Evolutionary conservation across 2,329 filamentous ascomycete species (phyloP).

Genomic region (Epichloe sibirici): DNA sequence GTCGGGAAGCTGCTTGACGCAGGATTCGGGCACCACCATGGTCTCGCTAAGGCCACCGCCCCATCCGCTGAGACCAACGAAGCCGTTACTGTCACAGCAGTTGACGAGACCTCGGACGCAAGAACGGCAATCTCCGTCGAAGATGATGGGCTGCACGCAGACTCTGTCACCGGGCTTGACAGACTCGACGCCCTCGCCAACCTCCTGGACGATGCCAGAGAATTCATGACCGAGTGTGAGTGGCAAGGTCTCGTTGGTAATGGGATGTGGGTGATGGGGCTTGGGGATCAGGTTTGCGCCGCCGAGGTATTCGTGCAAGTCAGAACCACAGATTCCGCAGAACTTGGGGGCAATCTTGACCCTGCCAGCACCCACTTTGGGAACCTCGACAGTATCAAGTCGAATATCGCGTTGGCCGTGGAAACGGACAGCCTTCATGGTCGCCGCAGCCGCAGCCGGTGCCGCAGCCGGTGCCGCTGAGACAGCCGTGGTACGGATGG

Average conservation of each 20-base stretch:
- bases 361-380: constrained; percentile 30
- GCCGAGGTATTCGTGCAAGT: constrained; percentile 20
- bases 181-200: constrained; percentile 36
- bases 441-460: not conserved
- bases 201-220: constrained; percentile 43
- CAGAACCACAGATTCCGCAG: constrained; percentile 39
- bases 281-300: constrained; percentile 25
- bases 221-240: constrained; percentile 55
- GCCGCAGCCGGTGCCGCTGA: not conserved
- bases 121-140: constrained; percentile 41
- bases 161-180: constrained; percentile 44
- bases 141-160: constrained; percentile 47
- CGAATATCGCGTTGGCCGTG: constrained; percentile 43
- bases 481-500: constrained; percentile 5
- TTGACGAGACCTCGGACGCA: constrained; percentile 42
- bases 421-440: constrained; percentile 42
- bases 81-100: constrained; percentile 37
- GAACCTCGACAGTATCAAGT: constrained; percentile 37
- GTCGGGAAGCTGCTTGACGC: constrained; percentile 37
- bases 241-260: constrained; percentile 45
- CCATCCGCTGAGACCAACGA: constrained; percentile 26
- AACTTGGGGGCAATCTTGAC: constrained; percentile 27
- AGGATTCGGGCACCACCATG: constrained; percentile 36
- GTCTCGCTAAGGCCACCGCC: constrained; percentile 43
- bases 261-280: constrained; percentile 37